Evolutionary conservation across 1,284 basidiomycete species (phyloP).

Genomic region (Ustanciosporium gigantosporum): DNA sequence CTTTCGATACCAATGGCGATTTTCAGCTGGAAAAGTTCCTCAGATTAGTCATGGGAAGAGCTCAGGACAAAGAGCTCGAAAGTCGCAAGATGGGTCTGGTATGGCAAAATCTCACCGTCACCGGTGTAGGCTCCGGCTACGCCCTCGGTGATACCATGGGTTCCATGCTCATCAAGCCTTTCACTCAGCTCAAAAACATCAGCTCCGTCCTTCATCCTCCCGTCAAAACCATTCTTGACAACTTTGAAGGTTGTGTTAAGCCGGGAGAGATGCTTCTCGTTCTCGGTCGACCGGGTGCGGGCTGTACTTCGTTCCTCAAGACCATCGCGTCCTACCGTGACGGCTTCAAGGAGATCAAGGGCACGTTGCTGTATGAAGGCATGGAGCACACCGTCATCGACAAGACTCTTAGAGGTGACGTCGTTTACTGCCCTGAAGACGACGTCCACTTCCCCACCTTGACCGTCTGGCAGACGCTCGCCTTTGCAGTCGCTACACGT

Average conservation of each 20-base stretch:
- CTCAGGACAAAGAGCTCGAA: conserved; percentile 46
- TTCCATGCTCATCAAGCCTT: conserved; percentile 33
- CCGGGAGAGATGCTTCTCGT: conserved; percentile 58
- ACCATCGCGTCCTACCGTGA: conserved; percentile 52
- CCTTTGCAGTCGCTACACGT: conserved; percentile 49
- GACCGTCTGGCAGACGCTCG: conserved; percentile 43
- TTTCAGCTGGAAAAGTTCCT: conserved; percentile 61
- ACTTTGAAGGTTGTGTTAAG: conserved; percentile 47
- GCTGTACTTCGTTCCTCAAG: conserved; percentile 53
- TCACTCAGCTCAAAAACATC: conserved; percentile 20
- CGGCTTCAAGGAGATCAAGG: conserved; percentile 47
- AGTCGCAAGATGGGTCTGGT: conserved; percentile 43
- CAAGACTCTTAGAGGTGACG: conserved; percentile 39
- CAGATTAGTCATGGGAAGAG: conserved; percentile 43
- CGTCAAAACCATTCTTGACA: conserved; percentile 45
- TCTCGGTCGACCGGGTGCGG: conserved; percentile 52
- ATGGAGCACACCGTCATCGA: conserved; percentile 47
- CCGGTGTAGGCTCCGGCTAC: conserved; percentile 45
- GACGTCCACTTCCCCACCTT: conserved; percentile 50
- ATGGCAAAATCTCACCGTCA: conserved; percentile 45
- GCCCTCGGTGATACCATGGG: conserved; percentile 32
- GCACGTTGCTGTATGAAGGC: conserved; percentile 42
- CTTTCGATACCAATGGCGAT: conserved; percentile 53
- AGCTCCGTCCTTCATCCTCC: conserved; percentile 27
- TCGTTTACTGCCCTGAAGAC: conserved; percentile 46